Evolutionary conservation across 768 basidiomycete species (phyloP), one percentile per base, ranked within the genome.

Genomic region (Boletus sp.): DNA sequence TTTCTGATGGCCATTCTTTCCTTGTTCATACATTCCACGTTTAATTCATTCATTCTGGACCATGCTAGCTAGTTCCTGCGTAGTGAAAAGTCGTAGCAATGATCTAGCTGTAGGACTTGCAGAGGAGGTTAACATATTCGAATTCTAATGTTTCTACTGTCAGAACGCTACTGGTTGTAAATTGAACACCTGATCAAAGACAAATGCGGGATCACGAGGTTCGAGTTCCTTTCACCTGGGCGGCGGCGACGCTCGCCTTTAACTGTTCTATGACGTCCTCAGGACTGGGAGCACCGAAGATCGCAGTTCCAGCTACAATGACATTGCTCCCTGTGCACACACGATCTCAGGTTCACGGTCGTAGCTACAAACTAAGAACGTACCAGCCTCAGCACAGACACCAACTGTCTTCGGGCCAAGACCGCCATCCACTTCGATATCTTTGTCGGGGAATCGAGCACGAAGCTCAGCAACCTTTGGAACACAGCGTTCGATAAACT

Each of bases 371-470:
- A 51, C 32, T 41, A 47, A 32, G 47, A 14, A 61, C 72, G 47
- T 62, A 88, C 94, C 95, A 37, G 96, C 97, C 53, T 90, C 75
- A 2, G 97, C 95, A 64, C 97, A 98, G 50, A 78, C 78, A 64
- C 80, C 88, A 53, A 97, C 81, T 3, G 93, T 98, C 60, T 87
- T 88, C 5, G 90, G 89, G 7, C 93, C 89, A n/a, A 99, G 89
- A 37, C 97, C 97, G 32, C 97, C 97, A 69, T 99, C 97, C 47
- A 99, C 97, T 72, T 99, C 93, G 55, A 99, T 98, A 67, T 98
- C 92, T 71, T 91, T 97, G 53, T 87, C 77, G 6, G 95, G 95
- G 76, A 97, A 98, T 27, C 94, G 83, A 34, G 79, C 77, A 15
- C 97, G 88, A 53, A 98, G 84, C 67, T 97, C 92, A 23, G 87